These are phyloP conservation scores for Volvariella surrecta DNA, from an alignment of 1,284 basidiomycete genomes.

Conservation along the genomic window DNA sequence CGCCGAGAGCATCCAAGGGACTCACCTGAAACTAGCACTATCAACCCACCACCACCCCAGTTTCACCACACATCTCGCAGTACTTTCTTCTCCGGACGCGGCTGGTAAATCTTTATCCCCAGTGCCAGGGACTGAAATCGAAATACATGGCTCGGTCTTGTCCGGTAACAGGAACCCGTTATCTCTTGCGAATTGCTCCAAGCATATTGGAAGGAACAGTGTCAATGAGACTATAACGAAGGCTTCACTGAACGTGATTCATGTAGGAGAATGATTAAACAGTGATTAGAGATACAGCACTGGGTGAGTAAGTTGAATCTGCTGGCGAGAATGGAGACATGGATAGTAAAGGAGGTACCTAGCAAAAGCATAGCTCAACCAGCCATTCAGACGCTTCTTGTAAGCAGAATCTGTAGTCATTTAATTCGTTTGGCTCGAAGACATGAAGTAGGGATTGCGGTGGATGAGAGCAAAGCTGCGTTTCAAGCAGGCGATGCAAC, in stretches of 20 bases:
- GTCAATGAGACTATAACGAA: slow-evolving; percentile 77
- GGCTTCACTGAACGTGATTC: slow-evolving; percentile 47
- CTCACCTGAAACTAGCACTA: slow-evolving; percentile 80
- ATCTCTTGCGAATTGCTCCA: slow-evolving; percentile 79
- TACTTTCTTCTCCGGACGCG: slow-evolving; percentile 6
- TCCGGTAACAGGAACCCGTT: slow-evolving; percentile 68
- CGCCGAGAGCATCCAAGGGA: slow-evolving; percentile 6
- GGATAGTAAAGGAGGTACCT: slow-evolving; percentile 44
- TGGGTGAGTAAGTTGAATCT: slow-evolving; percentile 1
- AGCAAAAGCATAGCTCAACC: slow-evolving; percentile 73
- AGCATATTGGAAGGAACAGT: slow-evolving; percentile 73
- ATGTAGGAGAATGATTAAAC: slow-evolving; percentile 1
- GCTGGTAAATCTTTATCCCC: slow-evolving; percentile 16
- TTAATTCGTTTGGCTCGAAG: no score
- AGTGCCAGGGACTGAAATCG: slow-evolving; percentile 12
- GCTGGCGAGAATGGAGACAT: not conserved
- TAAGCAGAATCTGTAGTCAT: slow-evolving; percentile 13
- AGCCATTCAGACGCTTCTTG: slow-evolving; percentile 50
- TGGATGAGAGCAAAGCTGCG: no score
- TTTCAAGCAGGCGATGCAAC: no score
- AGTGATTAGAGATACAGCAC: not conserved
- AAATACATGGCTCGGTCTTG: slow-evolving; percentile 40
- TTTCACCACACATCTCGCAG: slow-evolving; percentile 61
- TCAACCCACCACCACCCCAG: slow-evolving; percentile 79
- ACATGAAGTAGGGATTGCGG: no score